Conservation (phyloP, 2,329 filamentous ascomycete genomes). For the Aspergillus melleus region DNA sequence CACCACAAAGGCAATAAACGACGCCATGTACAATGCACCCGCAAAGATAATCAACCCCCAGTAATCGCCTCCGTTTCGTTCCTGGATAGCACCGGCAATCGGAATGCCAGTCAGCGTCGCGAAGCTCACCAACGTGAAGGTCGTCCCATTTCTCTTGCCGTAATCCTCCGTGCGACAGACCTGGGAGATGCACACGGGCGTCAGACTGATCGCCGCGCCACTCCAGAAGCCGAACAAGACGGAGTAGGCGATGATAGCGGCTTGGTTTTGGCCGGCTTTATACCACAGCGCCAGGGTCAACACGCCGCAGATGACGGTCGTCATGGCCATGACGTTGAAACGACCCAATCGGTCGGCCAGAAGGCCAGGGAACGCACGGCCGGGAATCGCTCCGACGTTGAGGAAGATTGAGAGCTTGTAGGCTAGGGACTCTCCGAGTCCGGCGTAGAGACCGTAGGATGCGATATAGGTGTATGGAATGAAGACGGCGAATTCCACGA, state of each 20-base stretch:
- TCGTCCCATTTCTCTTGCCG: slow-evolving; percentile 24
- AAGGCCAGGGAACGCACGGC: slow-evolving; percentile 25
- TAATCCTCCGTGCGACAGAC: slow-evolving; percentile 29
- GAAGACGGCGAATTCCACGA: not conserved
- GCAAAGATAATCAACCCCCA: slow-evolving; percentile 22
- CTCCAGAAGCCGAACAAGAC: slow-evolving; percentile 25
- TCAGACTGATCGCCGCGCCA: slow-evolving; percentile 28
- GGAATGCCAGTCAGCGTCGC: slow-evolving; percentile 22
- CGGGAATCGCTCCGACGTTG: slow-evolving; percentile 18
- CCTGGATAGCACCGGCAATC: slow-evolving; percentile 19
- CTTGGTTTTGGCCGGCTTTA: slow-evolving; percentile 9
- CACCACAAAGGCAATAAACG: slow-evolving; percentile 19
- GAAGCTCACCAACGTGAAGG: slow-evolving; percentile 17
- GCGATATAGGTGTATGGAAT: not conserved
- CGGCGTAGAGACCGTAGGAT: slow-evolving; percentile 9
- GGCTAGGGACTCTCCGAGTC: not conserved
- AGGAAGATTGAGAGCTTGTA: slow-evolving; percentile 5
- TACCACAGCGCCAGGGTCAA: slow-evolving; percentile 28
- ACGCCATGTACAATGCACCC: slow-evolving; percentile 20
- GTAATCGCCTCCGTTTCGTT: slow-evolving; percentile 8
- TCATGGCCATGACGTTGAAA: slow-evolving; percentile 28
- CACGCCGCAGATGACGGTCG: slow-evolving; percentile 19
- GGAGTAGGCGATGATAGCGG: slow-evolving; percentile 24
- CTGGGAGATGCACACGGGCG: slow-evolving; percentile 31
- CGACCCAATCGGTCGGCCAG: slow-evolving; percentile 26